Base-by-base conservation (phyloP, 305 asterid genomes). In the Plantago rigida region DNA sequence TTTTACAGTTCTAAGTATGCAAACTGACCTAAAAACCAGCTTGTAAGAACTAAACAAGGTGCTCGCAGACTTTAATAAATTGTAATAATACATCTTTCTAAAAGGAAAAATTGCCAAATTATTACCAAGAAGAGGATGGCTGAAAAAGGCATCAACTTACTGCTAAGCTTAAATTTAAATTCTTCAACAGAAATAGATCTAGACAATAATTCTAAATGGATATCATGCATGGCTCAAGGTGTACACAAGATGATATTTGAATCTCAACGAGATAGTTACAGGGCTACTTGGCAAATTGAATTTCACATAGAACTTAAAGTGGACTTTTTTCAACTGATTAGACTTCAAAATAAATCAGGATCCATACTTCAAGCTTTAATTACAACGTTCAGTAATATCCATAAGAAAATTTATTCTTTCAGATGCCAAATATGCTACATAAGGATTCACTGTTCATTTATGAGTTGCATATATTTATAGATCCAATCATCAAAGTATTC, bases 11-110 rank as follows among this genome's bases (percentile, higher is more conserved):
- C 56, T 22, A 62, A 50, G 41, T 12, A 5, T 51, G 42, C 41
- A 45, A 47, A 64, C 52, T 52, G 56, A 5, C 34, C 13, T 13
- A 13, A 13, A 61, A 55, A 22, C 47, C 60, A 47, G 31, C 36
- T 5, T 15, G 50, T 67, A 55, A 53, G 47, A 29, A 53, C 31
- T 17, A n/a, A 34, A 39, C 42, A 65, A 65, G 68, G 54, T 19
- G 39, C 19, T 26, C 47, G 39, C 51, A 14, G 49, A 36, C 53
- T 47, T 4, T 46, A 64, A 47, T 9, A 39, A 31, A 31, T 31
- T 15, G 29, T 29, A 13, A 42, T 22, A 50, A 45, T 54, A 41
- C 50, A 59, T 17, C 5, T 36, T 22, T 22, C 26, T 22, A 22
- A 22, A 22, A 22, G 26, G 2, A 22, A 22, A 36, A 36, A 0